These are phyloP conservation scores for Stephanodiscus minutulus DNA, from an alignment of 108 stramenopile genomes.

Conservation along the genomic window DNA sequence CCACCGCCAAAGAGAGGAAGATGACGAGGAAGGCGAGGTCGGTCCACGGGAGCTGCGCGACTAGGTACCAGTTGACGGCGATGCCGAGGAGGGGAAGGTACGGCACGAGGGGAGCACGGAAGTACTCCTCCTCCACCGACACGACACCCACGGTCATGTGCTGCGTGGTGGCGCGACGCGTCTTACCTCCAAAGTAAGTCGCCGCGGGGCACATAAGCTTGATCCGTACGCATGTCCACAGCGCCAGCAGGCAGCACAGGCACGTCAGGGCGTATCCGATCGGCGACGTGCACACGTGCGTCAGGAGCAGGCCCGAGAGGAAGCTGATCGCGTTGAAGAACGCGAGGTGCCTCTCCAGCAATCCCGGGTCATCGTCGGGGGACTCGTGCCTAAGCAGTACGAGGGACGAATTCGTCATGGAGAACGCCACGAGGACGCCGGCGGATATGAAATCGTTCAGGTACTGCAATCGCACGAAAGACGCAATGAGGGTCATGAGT, in stretches of 20 bases:
- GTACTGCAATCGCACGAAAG: slow-evolving; percentile 49
- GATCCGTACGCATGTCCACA: not conserved
- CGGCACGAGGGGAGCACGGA: slow-evolving; percentile 44
- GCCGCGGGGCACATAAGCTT: slow-evolving; percentile 2
- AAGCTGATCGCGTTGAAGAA: slow-evolving; percentile 19
- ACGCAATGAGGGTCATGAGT: slow-evolving; percentile 45
- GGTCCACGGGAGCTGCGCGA: slow-evolving; percentile 41
- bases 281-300: not conserved
- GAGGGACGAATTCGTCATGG: slow-evolving; percentile 33
- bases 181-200: slow-evolving; percentile 7
- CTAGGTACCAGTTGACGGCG: slow-evolving; percentile 62
- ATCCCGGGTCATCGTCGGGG: slow-evolving; percentile 10
- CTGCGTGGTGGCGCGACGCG: not conserved
- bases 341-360: slow-evolving; percentile 22
- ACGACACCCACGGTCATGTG: slow-evolving; percentile 4
- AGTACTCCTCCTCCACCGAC: slow-evolving; percentile 12
- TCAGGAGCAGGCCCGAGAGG: slow-evolving; percentile 10
- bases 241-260: not conserved
- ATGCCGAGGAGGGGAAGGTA: slow-evolving; percentile 46
- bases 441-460: slow-evolving; percentile 62
- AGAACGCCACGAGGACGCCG: slow-evolving; percentile 40
- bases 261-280: not conserved
- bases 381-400: slow-evolving; percentile 23
- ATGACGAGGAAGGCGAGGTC: slow-evolving; percentile 6
- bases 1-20: not conserved